Conservation (phyloP, 2,329 filamentous ascomycete species). For the Aureobasidium melanogenum region DNA sequence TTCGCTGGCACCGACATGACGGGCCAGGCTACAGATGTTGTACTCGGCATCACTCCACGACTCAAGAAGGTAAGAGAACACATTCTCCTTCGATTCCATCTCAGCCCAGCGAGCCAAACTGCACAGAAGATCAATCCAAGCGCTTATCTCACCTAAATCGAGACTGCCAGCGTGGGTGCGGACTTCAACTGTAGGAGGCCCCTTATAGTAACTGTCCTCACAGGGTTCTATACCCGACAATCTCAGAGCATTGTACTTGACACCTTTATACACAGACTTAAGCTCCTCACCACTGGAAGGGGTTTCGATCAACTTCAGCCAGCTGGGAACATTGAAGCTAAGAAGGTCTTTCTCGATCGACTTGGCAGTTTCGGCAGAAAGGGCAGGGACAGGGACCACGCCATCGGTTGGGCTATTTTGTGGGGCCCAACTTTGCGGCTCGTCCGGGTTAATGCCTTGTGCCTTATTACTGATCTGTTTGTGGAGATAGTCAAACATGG, state of each 20-base stretch:
- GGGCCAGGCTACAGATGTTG: not conserved
- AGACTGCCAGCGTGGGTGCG: not conserved
- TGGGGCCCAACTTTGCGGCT: not conserved
- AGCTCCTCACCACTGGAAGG: not conserved
- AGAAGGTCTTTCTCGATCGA: not conserved
- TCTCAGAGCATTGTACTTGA: not conserved
- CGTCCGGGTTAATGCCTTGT: not conserved
- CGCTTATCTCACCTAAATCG: not conserved
- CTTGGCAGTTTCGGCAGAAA: not conserved
- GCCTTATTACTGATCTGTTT: not conserved
- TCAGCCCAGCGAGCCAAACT: not conserved
- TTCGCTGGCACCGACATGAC: not conserved
- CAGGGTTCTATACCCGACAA: not conserved
- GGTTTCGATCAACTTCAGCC: not conserved
- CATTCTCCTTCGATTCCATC: not conserved
- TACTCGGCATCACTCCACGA: not conserved
- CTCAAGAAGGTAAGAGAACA: not conserved
- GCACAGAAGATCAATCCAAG: not conserved
- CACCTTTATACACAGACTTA: not conserved
- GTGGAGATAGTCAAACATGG: not conserved
- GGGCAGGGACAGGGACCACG: not conserved
- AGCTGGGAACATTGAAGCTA: slow-evolving; percentile 1
- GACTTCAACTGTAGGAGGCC: not conserved
- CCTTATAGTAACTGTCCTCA: not conserved
- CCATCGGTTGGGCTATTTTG: not conserved